These are phyloP conservation scores for Chalara sp. DNA, from an alignment of 2,329 filamentous ascomycete genomes.

Conservation along the genomic window DNA sequence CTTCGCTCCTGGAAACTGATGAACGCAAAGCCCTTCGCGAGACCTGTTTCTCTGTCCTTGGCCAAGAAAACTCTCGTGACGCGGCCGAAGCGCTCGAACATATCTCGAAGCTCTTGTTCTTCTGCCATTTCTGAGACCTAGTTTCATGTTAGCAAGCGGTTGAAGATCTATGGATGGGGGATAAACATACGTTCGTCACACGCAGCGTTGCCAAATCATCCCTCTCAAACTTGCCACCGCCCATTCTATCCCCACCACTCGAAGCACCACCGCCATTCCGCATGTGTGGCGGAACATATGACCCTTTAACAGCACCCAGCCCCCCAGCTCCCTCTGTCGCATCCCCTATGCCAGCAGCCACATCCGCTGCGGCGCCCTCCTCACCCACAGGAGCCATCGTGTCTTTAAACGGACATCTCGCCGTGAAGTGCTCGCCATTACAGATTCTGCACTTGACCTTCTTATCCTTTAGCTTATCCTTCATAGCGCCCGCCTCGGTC, in stretches of 20 bases:
- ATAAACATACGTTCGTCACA: slow-evolving; percentile 82
- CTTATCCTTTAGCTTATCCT: slow-evolving; percentile 91
- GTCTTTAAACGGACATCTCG: slow-evolving; percentile 98
- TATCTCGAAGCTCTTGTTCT: slow-evolving; percentile 88
- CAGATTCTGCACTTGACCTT: slow-evolving; percentile 99
- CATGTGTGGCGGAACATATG: slow-evolving; percentile 91
- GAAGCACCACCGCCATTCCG: slow-evolving; percentile 59
- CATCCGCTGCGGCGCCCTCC: slow-evolving; percentile 42
- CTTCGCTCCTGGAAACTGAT: slow-evolving; percentile 89
- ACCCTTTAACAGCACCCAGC: slow-evolving; percentile 62
- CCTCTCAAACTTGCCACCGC: slow-evolving; percentile 80
- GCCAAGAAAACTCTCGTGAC: slow-evolving; percentile 97
- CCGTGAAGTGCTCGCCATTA: slow-evolving; percentile 97
- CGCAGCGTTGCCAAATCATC: slow-evolving; percentile 94
- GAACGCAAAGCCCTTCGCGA: slow-evolving; percentile 98
- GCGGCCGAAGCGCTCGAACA: slow-evolving; percentile 96
- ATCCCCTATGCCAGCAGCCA: slow-evolving; percentile 41
- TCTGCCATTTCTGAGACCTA: slow-evolving; percentile 96
- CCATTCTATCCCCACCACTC: slow-evolving; percentile 73
- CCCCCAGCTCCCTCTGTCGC: slow-evolving; percentile 43
- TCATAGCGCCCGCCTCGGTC: slow-evolving; percentile 67
- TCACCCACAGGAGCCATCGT: slow-evolving; percentile 88
- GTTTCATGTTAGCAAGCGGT: slow-evolving; percentile 5
- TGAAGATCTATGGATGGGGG: background rate
- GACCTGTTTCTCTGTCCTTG: slow-evolving; percentile 92